Percentiles rank a stretch among this genome's conserved stretches.
phyloP scores from a whole-genome alignment of 116 monocot species.

The Cymodocea nodosa region DNA sequence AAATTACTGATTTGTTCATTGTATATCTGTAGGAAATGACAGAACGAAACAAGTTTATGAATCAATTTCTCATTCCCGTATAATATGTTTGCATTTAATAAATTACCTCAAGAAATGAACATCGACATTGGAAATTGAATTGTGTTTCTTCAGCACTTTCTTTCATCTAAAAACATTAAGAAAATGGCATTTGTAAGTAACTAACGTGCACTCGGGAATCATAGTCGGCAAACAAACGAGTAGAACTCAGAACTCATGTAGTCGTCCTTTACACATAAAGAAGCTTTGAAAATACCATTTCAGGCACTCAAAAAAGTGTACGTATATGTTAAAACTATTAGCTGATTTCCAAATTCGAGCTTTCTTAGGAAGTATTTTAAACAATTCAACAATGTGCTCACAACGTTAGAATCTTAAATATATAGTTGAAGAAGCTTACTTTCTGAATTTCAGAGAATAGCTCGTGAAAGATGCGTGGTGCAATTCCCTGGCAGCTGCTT shows the following conservation, averaged over 20 bases:
- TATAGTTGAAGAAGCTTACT: constrained; percentile 19
- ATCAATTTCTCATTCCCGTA: background rate
- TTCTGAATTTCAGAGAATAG: constrained; percentile 66
- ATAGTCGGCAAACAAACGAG: no score
- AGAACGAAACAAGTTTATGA: background rate
- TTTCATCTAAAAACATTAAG: constrained; percentile 25
- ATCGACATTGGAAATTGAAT: constrained; percentile 61
- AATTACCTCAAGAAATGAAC: constrained; percentile 88
- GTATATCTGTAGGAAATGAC: constrained; percentile 40
- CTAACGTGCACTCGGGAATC: no score
- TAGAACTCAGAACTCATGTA: no score
- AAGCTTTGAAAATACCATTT: no score
- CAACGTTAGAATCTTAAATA: no score
- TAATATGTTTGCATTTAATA: background rate
- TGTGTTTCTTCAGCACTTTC: constrained; percentile 27
- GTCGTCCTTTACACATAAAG: no score
- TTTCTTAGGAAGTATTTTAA: no score
- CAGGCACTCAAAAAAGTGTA: no score
- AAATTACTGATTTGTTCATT: constrained; percentile 68
- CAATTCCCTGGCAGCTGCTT: constrained; percentile 45
- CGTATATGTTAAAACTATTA: no score
- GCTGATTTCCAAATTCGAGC: no score
- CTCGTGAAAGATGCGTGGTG: constrained; percentile 71
- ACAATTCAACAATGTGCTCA: no score
- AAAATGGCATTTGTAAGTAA: background rate